Conservation (phyloP, 495 filamentous ascomycete species). For the Trypethelium eluteriae region DNA sequence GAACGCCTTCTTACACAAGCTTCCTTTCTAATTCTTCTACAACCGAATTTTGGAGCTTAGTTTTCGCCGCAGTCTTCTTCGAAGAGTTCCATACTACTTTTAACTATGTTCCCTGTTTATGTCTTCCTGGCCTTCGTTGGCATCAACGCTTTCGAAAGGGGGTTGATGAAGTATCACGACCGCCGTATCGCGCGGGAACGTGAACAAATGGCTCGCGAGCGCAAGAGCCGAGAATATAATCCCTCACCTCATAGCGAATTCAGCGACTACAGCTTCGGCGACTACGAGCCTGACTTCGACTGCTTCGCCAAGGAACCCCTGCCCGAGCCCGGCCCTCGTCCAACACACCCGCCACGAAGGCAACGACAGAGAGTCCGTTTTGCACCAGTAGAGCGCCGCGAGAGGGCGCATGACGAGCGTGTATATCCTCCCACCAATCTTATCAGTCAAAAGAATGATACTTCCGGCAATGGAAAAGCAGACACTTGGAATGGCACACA, state of each 20-base stretch:
- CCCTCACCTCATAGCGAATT: neutral
- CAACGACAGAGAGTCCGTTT: neutral
- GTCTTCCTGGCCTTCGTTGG: slow-evolving; percentile 2
- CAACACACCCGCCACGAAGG: neutral
- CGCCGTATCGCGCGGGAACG: slow-evolving; percentile 1
- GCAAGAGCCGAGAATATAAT: neutral
- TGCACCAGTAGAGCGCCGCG: neutral
- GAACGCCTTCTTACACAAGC: neutral
- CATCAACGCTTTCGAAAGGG: neutral
- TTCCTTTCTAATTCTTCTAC: neutral
- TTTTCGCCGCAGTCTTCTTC: neutral
- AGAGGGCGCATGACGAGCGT: neutral
- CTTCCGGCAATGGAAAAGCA: neutral
- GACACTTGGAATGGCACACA: slow-evolving; percentile 2
- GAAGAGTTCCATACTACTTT: too few relatives aligned
- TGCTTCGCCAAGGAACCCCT: neutral
- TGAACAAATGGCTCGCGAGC: neutral
- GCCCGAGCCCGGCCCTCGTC: neutral
- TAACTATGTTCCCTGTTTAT: slow-evolving; percentile 3
- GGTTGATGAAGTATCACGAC: neutral
- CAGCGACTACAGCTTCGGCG: neutral
- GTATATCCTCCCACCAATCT: neutral
- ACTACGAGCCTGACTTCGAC: neutral
- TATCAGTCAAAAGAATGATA: too few relatives aligned
- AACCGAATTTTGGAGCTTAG: neutral